phyloP scores from a whole-genome alignment of 768 basidiomycete species.

The Pulveroboletus sp. region DNA sequence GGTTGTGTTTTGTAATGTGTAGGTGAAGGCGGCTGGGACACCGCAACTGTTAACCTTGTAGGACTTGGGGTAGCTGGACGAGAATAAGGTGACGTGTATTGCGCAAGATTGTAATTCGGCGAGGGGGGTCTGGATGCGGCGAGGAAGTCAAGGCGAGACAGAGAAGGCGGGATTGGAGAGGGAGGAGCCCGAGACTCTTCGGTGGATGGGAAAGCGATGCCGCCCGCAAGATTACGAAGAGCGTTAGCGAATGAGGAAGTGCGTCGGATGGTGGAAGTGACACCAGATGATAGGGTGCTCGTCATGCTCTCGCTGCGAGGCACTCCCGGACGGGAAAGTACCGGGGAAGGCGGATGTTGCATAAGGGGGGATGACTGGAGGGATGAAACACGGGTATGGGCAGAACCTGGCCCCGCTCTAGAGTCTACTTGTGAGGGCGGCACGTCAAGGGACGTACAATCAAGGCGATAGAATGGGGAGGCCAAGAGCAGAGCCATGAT shows the following conservation, averaged over 20 bases:
- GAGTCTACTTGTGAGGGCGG: constrained; percentile 44
- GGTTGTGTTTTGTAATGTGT: constrained; percentile 35
- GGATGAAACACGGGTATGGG: constrained; percentile 45
- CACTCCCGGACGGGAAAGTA: constrained; percentile 45
- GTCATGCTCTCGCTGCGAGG: constrained; percentile 62
- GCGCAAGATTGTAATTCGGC: constrained; percentile 74
- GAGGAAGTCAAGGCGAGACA: constrained; percentile 23
- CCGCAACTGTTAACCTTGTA: constrained; percentile 20
- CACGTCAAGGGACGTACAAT: constrained; percentile 58
- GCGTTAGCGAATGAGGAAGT: constrained; percentile 82
- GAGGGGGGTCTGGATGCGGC: constrained; percentile 70
- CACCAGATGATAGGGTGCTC: constrained; percentile 57
- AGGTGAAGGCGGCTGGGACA: constrained; percentile 31
- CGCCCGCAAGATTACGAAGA: constrained; percentile 65
- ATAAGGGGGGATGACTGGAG: constrained; percentile 48
- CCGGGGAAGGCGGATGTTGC: constrained; percentile 46
- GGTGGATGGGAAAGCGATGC: constrained; percentile 64
- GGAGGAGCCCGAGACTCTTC: constrained; percentile 52
- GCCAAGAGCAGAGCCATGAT: constrained; percentile 87
- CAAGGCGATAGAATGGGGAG: constrained; percentile 79
- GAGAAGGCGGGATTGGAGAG: constrained; percentile 24
- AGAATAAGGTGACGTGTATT: constrained; percentile 76
- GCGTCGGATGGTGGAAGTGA: constrained; percentile 66
- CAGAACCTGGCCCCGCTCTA: constrained; percentile 26
- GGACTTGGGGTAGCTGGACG: constrained; percentile 44